Evolutionary conservation across 2,329 filamentous ascomycete genomes (phyloP).

Genomic region (Chrysoporthe puriensis): DNA sequence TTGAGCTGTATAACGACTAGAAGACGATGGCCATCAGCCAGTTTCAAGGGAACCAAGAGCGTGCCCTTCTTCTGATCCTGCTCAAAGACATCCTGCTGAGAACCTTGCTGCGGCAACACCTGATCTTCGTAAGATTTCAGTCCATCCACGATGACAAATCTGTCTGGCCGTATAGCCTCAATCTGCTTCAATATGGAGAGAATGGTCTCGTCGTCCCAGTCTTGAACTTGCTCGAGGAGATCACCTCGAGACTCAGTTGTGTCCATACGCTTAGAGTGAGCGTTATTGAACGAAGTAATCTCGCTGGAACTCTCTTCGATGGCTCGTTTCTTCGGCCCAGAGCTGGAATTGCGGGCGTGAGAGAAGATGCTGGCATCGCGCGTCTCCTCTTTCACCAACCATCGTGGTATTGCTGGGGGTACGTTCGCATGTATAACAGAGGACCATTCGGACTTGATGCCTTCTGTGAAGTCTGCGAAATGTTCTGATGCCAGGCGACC

Average conservation of each 20-base stretch:
- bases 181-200: conserved; percentile 16
- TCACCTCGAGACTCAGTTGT: background rate
- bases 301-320: background rate
- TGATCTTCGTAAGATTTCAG: background rate
- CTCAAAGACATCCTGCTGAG: background rate
- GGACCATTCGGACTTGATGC: background rate
- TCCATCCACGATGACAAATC: conserved; percentile 13
- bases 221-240: conserved; percentile 1
- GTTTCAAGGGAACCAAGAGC: conserved; percentile 9
- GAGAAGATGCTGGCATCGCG: background rate
- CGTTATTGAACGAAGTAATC: background rate
- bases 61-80: conserved; percentile 7
- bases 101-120: background rate
- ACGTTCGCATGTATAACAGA: background rate
- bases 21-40: background rate
- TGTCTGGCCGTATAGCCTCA: background rate
- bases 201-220: conserved; percentile 21
- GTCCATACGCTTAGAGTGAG: conserved; percentile 10
- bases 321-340: conserved; percentile 5
- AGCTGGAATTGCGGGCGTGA: background rate
- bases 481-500: background rate
- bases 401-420: background rate
- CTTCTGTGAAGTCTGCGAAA: background rate
- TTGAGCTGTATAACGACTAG: background rate
- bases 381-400: background rate